Base-by-base conservation (phyloP, 345 rosid genomes). In the Schrenkiella parvula region DNA sequence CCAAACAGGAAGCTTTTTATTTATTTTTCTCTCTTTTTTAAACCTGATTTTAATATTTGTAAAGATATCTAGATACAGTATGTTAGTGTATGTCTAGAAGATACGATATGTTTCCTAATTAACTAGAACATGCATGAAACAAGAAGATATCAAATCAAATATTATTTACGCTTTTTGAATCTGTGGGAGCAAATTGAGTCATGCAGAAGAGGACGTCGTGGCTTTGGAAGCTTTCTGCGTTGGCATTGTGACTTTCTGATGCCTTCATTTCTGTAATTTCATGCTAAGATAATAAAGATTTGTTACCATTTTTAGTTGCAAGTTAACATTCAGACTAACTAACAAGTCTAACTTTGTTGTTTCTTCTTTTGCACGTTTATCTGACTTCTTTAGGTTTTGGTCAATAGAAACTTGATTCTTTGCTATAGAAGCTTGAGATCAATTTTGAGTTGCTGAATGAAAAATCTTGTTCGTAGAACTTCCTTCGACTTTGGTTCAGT, bases 191-290 rank as follows among this genome's bases (percentile, higher is more conserved):
- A 60, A 68, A 68, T 18, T n/a, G 69, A 75, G 69, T 43, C 79
- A 75, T 53, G 74, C 57, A 75, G 32, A 60, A 68, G 41, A 12
- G 17, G 58, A 68, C 70, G 63, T 71, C 44, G 77, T 71, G 80
- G 77, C 69, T 65, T 58, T 60, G 73, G 50, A 11, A 38, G 13
- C 78, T 78, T 72, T 78, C 43, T 44, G 70, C 14, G 81, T 48
- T 60, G 81, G 78, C 81, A 60, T 64, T 25, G 39, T 28, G 11
- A 32, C 77, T 77, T 77, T 71, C 10, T 34, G 18, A 18, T 51
- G 39, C 53, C 68, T 71, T 75, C 26, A 9, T 61, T 44, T 29
- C 68, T 25, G 44, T 42, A 34, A 13, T 61, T 69, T 54, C 29
- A 47, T 63, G 60, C 23, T 55, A 70, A 21, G 75, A 70, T 76